Base-by-base conservation (phyloP, 495 filamentous ascomycete genomes). In the Aspergillus cavernicola region DNA sequence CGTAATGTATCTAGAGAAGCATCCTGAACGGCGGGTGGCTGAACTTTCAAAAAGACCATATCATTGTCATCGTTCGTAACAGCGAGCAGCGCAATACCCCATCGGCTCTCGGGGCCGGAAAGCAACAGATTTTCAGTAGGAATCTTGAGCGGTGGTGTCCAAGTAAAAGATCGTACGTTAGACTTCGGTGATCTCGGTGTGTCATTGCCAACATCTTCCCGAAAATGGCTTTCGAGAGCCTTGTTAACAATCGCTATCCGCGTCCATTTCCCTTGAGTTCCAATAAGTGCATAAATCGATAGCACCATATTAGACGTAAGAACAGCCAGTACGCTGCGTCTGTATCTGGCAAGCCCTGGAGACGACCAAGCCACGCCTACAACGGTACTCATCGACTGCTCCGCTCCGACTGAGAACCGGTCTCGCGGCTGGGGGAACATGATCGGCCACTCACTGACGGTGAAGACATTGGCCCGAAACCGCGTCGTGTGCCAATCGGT, bases 391-490 rank as follows among this genome's bases (percentile, higher is more conserved):
- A 62, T 55, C 4, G 82, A 85, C 59, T 82, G 80, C 61, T 88
- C 85, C 53, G 83, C 81, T 4, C 80, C 85, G 39, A 86, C 68
- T 8, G 83, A 85, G 68, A 81, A 82, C 18, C 71, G 61, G 37
- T 72, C 62, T 19, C 75, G 74, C 32, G 68, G 66, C 32, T 74
- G 66, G 0, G 76, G 76, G 11, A 68, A 57, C 48, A 74, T 71
- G n/a, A 56, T 54, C 0, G 77, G 70, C 69, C 81, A 78, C 62
- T 84, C 82, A n/a, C 65, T 57, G 28, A 64, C 52, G 5, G 79
- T 81, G 61, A 83, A 85, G 15, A 69, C 39, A 53, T 82, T 81
- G 44, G 68, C 67, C 16, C 67, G 65, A 47, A 85, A 56, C n/a
- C 73, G 71, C 16, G 68, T 64, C 35, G 63, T 57, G 20, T 72